phyloP scores from a whole-genome alignment of 73 alveolate species.

The Paramecium pentaurelia region DNA sequence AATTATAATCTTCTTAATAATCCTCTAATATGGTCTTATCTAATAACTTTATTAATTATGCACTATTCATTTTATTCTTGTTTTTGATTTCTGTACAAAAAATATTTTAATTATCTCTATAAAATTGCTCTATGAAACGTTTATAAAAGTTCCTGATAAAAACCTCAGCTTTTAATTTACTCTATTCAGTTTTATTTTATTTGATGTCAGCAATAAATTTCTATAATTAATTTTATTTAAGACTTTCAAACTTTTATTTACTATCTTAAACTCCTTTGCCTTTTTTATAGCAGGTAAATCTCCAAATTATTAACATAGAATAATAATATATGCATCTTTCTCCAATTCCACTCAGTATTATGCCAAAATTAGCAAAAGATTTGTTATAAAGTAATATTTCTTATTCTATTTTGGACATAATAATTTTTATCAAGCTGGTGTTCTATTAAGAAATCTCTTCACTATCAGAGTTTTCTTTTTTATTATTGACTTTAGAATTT shows the following conservation, averaged over 20 bases:
- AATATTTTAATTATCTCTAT: not conserved
- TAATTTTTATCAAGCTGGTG: not conserved
- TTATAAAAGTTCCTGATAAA: not conserved
- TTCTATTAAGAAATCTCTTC: not conserved
- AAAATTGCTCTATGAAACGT: not conserved
- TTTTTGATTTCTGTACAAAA: not conserved
- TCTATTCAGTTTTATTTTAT: not conserved
- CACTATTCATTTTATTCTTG: not conserved
- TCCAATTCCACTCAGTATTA: not conserved
- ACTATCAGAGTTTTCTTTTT: not conserved
- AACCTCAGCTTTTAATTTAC: not conserved
- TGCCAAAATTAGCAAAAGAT: not conserved
- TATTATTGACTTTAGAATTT: not conserved
- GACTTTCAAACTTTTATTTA: not conserved
- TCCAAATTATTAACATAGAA: not conserved
- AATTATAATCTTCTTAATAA: not conserved
- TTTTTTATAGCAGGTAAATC: not conserved
- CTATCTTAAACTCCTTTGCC: not conserved
- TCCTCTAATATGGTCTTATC: not conserved
- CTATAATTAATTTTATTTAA: not conserved
- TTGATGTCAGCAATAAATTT: not conserved
- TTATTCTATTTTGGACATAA: not conserved
- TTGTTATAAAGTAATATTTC: not conserved
- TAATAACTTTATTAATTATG: no score
- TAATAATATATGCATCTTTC: not conserved